Conservation (phyloP, 148 eudicot species). For the Heliosperma pusillum region DNA sequence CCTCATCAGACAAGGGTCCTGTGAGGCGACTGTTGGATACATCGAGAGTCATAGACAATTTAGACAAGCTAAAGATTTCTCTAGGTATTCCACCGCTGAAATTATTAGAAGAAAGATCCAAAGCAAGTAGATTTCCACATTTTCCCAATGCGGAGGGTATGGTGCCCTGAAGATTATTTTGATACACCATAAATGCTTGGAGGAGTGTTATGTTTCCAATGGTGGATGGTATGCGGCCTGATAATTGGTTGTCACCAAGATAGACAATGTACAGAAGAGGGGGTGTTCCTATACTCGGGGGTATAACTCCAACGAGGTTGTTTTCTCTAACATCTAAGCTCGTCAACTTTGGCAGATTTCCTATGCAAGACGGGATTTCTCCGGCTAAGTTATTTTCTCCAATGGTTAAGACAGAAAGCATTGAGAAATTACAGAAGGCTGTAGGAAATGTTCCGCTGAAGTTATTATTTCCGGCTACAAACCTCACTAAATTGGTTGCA, state of each 20-base stretch:
- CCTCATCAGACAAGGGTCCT: slow-evolving; percentile 31
- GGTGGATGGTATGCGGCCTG: slow-evolving; percentile 34
- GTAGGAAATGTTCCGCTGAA: slow-evolving; percentile 37
- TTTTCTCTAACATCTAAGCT: slow-evolving; percentile 7
- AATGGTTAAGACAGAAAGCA: slow-evolving; percentile 10
- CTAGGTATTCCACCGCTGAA: slow-evolving; percentile 35
- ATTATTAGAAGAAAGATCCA: slow-evolving; percentile 31
- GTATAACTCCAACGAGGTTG: slow-evolving; percentile 30
- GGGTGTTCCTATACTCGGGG: slow-evolving; percentile 29
- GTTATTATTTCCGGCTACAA: slow-evolving; percentile 19
- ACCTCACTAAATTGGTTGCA: slow-evolving; percentile 11
- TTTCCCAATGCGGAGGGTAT: slow-evolving; percentile 36
- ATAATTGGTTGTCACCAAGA: slow-evolving; percentile 21
- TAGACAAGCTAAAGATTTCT: slow-evolving; percentile 25
- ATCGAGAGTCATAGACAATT: neutral
- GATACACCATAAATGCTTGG: neutral
- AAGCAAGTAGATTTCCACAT: slow-evolving; percentile 16
- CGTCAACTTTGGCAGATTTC: slow-evolving; percentile 25
- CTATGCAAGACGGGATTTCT: slow-evolving; percentile 31
- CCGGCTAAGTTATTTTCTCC: slow-evolving; percentile 24
- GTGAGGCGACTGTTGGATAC: slow-evolving; percentile 28
- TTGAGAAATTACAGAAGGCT: slow-evolving; percentile 32
- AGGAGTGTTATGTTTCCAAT: slow-evolving; percentile 34
- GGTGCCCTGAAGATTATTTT: slow-evolving; percentile 28
- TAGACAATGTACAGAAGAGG: neutral